Percentiles rank a stretch among this genome's conserved stretches.
Evolutionary conservation across 345 rosid species (phyloP).

Genomic region (Acer campestre): DNA sequence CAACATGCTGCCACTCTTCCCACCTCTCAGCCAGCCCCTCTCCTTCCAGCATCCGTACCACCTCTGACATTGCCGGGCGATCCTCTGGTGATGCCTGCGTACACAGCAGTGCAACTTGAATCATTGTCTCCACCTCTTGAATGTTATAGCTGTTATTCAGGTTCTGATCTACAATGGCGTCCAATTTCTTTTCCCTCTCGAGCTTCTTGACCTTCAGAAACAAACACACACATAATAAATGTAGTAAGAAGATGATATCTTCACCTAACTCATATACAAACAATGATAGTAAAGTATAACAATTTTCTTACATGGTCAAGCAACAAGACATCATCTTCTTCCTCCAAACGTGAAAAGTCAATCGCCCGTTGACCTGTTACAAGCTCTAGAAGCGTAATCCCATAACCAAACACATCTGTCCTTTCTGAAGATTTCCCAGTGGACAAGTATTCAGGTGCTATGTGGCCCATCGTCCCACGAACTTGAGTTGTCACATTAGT

Average conservation of each 20-base stretch:
- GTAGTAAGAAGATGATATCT: not conserved
- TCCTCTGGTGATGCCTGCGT: constrained; percentile 90
- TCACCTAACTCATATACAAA: constrained; percentile 2
- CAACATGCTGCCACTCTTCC: constrained; percentile 97
- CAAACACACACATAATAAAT: not conserved
- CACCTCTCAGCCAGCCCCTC: constrained; percentile 96
- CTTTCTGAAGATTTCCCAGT: constrained; percentile 96
- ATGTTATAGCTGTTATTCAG: constrained; percentile 51
- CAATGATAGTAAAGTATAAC: not conserved
- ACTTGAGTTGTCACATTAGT: constrained; percentile 95
- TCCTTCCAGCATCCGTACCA: constrained; percentile 95
- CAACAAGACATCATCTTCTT: constrained; percentile 89
- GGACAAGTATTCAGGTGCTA: constrained; percentile 95
- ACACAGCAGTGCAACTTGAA: constrained; percentile 84
- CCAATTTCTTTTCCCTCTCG: constrained; percentile 81
- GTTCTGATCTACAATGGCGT: constrained; percentile 83
- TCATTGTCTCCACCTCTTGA: constrained; percentile 89
- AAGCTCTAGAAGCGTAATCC: constrained; percentile 95
- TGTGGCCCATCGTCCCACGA: constrained; percentile 99
- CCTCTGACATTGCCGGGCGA: constrained; percentile 90
- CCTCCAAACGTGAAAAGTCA: constrained; percentile 94
- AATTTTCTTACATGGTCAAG: constrained; percentile 79
- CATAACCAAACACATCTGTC: constrained; percentile 97
- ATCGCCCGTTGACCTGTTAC: constrained; percentile 99
- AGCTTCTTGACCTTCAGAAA: constrained; percentile 82